phyloP scores from a whole-genome alignment of 164 flowering plant species.

The Vitis cinerea region DNA sequence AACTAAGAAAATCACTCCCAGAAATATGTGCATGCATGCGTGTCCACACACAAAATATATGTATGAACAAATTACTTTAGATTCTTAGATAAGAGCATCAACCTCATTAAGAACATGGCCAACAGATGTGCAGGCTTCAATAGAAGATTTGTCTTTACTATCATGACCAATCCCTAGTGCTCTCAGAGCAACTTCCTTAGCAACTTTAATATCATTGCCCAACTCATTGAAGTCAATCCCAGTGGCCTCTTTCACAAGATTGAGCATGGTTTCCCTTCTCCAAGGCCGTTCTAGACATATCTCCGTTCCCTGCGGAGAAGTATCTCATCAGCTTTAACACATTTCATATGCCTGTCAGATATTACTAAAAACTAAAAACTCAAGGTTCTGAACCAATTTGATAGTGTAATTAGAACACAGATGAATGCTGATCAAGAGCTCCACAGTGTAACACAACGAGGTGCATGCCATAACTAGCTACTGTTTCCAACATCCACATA shows the following conservation, averaged over 20 bases:
- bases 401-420: background rate
- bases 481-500: too few species aligned
- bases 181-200: constrained; percentile 56
- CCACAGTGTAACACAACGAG: background rate
- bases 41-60: background rate
- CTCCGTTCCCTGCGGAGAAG: constrained; percentile 61
- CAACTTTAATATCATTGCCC: constrained; percentile 57
- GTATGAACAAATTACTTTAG: too few species aligned
- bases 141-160: constrained; percentile 39
- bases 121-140: constrained; percentile 71
- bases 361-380: background rate
- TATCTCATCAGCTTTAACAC: constrained; percentile 9
- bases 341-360: background rate
- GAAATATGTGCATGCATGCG: background rate
- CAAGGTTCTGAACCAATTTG: background rate
- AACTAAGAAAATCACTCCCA: background rate
- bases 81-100: background rate
- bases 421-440: background rate
- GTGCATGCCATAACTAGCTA: too few species aligned
- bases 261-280: constrained; percentile 98
- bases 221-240: constrained; percentile 72
- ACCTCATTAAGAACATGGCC: constrained; percentile 96
- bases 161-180: constrained; percentile 38
- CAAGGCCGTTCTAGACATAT: constrained; percentile 85
- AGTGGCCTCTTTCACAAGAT: constrained; percentile 91